Percentiles rank a stretch among this genome's conserved stretches.
Conservation (phyloP, 345 rosid species). For the Cardamine resedifolia region DNA sequence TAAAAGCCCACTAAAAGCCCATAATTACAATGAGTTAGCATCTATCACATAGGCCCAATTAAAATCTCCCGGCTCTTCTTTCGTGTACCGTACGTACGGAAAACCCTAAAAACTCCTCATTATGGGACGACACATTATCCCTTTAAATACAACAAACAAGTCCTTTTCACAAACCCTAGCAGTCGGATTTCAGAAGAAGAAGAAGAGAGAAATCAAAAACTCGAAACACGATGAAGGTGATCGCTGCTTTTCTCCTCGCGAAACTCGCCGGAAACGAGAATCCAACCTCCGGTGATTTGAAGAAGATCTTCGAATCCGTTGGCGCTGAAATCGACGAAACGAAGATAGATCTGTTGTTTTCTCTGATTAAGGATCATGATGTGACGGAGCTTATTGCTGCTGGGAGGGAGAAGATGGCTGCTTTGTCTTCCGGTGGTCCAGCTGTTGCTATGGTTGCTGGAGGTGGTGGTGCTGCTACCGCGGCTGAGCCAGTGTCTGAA, state of each 20-base stretch:
- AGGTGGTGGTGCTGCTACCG: slow-evolving; percentile 9
- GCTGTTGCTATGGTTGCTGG: slow-evolving; percentile 22
- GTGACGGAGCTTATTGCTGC: slow-evolving; percentile 30
- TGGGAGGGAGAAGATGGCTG: slow-evolving; percentile 32
- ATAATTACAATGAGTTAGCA: neutral
- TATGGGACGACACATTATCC: slow-evolving; percentile 4
- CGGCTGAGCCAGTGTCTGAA: slow-evolving; percentile 19
- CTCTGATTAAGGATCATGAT: slow-evolving; percentile 22
- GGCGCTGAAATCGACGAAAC: slow-evolving; percentile 25
- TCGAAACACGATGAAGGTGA: slow-evolving; percentile 29
- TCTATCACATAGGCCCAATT: neutral
- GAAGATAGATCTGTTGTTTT: slow-evolving; percentile 24
- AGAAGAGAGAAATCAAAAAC: neutral
- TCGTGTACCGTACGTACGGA: slow-evolving; percentile 30
- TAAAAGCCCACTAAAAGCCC: slow-evolving; percentile 1
- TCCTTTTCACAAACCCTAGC: slow-evolving; percentile 3
- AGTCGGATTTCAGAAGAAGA: slow-evolving; percentile 16
- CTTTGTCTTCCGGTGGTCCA: neutral
- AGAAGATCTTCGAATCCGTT: slow-evolving; percentile 29
- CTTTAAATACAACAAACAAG: slow-evolving; percentile 18
- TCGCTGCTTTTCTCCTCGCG: slow-evolving; percentile 21
- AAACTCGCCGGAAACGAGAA: slow-evolving; percentile 31
- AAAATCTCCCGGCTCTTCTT: neutral
- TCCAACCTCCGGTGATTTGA: slow-evolving; percentile 9
- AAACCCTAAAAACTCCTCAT: slow-evolving; percentile 23